Conservation (phyloP, 2,329 filamentous ascomycete species). For the Laburnicola sp. region DNA sequence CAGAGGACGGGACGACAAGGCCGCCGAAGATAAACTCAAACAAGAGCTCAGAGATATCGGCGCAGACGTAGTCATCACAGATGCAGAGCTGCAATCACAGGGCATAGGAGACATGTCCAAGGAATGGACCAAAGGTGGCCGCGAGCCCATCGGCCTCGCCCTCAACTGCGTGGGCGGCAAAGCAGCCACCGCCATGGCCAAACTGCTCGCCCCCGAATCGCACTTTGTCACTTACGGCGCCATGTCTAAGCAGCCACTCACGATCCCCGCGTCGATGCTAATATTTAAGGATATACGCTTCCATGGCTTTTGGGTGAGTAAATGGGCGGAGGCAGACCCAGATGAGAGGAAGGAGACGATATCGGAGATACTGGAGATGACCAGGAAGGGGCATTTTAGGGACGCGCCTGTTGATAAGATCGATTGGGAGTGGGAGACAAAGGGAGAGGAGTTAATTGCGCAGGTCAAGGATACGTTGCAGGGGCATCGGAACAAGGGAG, state of each 20-base stretch:
- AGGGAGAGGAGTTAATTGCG: conserved; percentile 66
- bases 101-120: conserved; percentile 66
- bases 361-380: conserved; percentile 78
- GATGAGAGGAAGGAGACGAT: conserved; percentile 77
- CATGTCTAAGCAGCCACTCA: conserved; percentile 87
- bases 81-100: conserved; percentile 61
- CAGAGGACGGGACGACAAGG: conserved; percentile 71
- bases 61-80: conserved; percentile 65
- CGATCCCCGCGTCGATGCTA: conserved; percentile 77
- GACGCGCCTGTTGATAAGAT: conserved; percentile 83
- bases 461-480: conserved; percentile 82
- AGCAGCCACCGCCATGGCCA: conserved; percentile 75
- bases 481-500: conserved; percentile 83
- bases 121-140: conserved; percentile 70
- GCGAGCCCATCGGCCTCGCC: conserved; percentile 73
- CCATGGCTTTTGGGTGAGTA: conserved; percentile 92
- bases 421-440: conserved; percentile 80
- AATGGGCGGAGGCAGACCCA: conserved; percentile 78
- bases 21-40: conserved; percentile 68
- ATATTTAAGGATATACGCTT: conserved; percentile 94
- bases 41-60: conserved; percentile 64
- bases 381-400: conserved; percentile 73
- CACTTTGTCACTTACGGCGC: conserved; percentile 92
- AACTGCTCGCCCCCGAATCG: conserved; percentile 66
- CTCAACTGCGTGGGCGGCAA: conserved; percentile 95